Conservation (phyloP, 2,329 filamentous ascomycete species). For the Diaporthe nobilis region DNA sequence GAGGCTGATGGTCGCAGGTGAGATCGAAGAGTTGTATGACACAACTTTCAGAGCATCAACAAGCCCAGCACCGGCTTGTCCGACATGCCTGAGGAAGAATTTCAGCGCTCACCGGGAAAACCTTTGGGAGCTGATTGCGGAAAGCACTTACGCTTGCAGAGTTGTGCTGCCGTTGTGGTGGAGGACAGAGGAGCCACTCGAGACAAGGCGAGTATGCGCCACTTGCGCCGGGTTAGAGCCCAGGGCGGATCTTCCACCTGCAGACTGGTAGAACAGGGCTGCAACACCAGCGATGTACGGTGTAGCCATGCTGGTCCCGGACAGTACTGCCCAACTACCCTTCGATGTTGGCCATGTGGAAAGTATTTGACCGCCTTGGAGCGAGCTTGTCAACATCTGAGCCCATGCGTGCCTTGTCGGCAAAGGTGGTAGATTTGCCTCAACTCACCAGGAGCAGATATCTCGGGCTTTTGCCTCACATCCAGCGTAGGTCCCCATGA, state of each 20-base stretch:
- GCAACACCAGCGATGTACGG: conserved; percentile 56
- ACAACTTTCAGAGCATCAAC: conserved; percentile 13
- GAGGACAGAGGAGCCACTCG: conserved; percentile 37
- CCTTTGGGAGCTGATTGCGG: not conserved
- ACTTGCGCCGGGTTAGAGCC: conserved; percentile 18
- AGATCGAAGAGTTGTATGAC: conserved; percentile 4
- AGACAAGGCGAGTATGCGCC: conserved; percentile 30
- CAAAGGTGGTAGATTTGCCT: conserved; percentile 32
- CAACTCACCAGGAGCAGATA: conserved; percentile 42
- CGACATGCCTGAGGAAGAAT: not conserved
- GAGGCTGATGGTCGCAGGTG: not conserved
- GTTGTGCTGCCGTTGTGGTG: conserved; percentile 34
- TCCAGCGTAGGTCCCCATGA: conserved; percentile 58
- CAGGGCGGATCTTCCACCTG: conserved; percentile 42
- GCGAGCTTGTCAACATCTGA: accelerated
- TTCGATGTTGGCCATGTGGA: conserved; percentile 54
- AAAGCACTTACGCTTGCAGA: conserved; percentile 35
- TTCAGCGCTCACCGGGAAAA: conserved; percentile 28
- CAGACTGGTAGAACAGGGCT: conserved; percentile 47
- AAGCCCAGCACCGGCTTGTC: conserved; percentile 11
- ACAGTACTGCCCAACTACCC: conserved; percentile 54
- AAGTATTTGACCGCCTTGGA: conserved; percentile 54
- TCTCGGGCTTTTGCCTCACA: conserved; percentile 53
- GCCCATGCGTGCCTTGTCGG: not conserved
- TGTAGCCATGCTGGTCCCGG: conserved; percentile 61